Evolutionary conservation across 352 stramenopile genomes (phyloP), one percentile per base, ranked within the genome.

Genomic region (Phytophthora podocarpi): DNA sequence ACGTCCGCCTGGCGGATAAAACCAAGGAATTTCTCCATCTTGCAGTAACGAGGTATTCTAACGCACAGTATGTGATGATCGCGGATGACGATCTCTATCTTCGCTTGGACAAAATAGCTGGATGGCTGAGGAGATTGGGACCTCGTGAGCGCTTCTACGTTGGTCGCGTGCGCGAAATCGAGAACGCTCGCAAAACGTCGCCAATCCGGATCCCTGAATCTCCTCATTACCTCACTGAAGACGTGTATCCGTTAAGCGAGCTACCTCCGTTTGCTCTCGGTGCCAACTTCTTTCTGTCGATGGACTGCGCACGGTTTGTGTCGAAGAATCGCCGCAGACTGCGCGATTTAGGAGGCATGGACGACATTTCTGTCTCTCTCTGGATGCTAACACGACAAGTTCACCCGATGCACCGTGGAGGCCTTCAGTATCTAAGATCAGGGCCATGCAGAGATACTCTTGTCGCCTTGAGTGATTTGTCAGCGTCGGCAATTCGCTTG

Each of bases 61-160:
- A n/a, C 4, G 31, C 56, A 1, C 16, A 36, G 5, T 87, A 67
- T 18, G 43, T 87, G 0, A 83, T 92, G 70, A 64, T 92, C 27
- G 47, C 56, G 9, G 84, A 92, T 50, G 82, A 93, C 47, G 82
- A 92, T 32, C 48, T 89, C 2, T 89, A 85, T 23, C 24, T 89
- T 5, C 55, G 63, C 13, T 47, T 79, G 1, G 50, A 77, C 13
- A 50, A 59, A 8, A 27, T 36, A n/a, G 32, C 15, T n/a, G 30
- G 7, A 10, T n/a, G 28, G 16, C 16, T 84, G 27, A 20, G 24
- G 37, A n/a, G 12, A 32, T 48, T 34, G 8, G 24, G 53, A 3
- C 12, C 51, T 13, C 12, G 46, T n/a, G 24, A 24, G 18, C 26
- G n/a, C 21, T 43, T 64, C 13, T 64, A 67, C 15, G 18, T 8